Evolutionary conservation across 495 filamentous ascomycete species (phyloP), one percentile per base, ranked within the genome.

Genomic region (Aspergillus carlsbadensis): DNA sequence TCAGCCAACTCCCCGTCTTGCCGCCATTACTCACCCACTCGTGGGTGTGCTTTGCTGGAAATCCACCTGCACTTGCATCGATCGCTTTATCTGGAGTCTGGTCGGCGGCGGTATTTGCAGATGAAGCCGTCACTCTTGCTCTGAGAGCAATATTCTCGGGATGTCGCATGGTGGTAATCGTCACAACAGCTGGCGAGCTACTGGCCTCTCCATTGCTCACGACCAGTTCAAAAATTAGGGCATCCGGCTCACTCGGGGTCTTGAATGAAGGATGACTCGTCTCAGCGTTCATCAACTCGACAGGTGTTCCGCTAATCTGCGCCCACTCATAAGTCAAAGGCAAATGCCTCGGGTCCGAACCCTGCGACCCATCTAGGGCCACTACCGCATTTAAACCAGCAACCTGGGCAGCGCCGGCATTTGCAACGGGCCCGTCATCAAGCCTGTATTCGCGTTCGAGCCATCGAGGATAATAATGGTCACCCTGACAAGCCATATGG

Each of bases 11-110:
- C 15, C 50, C 57, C 15, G 50, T 10, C 36, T 42, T 43, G 14
- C 43, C 57, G 10, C 50, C 43, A 7, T 17, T 36, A 17, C 43
- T 59, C 11, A 43, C 50, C 57, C 57, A 59, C 35, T 59, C 57
- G 0, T 17, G 33, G 6, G 29, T 22, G 6, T 22, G 10, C 10
- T 36, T 2, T 43, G 36, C 57, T 5, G 57, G 52, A 44, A 51
- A 59, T 6, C 57, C 45, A 17, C 22, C 21, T 3, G 22, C 8
- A 5, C 2, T 14, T 1, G 45, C 52, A 22, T 59, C 57, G 6
- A 59, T 40, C 5, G 51, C 57, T 41, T 55, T 55, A 10, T 44
- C 17, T n/a, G 45, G 45, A 6, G 37, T 31, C 26, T 59, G 51
- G 8, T 22, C 42, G 13, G 18, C 17, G 0, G 31, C 37, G 14